Percentiles rank a stretch among this genome's conserved stretches.
These are phyloP conservation scores for Lotmaria passim DNA, from an alignment of 208 protist species.

Conservation along the genomic window DNA sequence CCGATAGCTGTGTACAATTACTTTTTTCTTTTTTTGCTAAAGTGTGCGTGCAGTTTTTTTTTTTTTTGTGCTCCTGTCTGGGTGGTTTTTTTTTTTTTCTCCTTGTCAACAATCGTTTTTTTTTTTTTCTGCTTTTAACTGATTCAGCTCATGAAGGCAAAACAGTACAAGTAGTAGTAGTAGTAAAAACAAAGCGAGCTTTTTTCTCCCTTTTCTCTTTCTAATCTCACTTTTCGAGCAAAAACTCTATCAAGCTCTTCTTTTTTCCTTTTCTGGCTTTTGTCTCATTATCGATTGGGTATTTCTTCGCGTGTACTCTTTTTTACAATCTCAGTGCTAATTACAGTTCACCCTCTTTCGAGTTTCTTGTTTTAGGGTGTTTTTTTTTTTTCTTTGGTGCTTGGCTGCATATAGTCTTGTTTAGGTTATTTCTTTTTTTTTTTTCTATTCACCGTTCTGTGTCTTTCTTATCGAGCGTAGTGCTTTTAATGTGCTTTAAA, in stretches of 20 bases:
- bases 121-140: too few species aligned
- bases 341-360: not conserved
- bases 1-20: not conserved
- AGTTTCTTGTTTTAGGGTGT: not conserved
- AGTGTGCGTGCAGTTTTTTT: not conserved
- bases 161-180: too few species aligned
- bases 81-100: not conserved
- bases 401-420: too few species aligned
- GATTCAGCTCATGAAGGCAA: too few species aligned
- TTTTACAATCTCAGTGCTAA: not conserved
- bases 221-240: not conserved
- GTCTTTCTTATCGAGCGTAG: not conserved
- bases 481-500: not conserved
- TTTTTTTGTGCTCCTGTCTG: not conserved
- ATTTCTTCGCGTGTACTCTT: not conserved
- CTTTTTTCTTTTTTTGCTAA: not conserved
- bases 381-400: not conserved
- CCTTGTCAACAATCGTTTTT: not conserved
- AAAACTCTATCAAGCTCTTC: not conserved
- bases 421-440: not conserved
- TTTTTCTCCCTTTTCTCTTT: not conserved
- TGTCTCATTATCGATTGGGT: conserved; percentile 6
- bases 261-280: not conserved
- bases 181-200: too few species aligned
- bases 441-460: not conserved